Evolutionary conservation across 2,329 filamentous ascomycete species (phyloP), one percentile per base, ranked within the genome.

Genomic region (Zasmidium citrigriseum): DNA sequence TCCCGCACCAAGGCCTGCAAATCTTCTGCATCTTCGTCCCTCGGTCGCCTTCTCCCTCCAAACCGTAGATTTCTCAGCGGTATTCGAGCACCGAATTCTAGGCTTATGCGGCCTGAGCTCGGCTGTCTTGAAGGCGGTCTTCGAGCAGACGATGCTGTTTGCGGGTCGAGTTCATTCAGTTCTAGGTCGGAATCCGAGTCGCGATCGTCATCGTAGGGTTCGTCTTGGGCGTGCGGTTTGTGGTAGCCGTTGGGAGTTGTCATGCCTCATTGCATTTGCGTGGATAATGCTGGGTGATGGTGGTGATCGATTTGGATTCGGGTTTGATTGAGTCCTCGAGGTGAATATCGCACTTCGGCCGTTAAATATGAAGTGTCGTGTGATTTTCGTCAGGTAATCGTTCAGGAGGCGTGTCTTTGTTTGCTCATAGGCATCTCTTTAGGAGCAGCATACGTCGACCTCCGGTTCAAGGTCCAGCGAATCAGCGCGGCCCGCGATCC

Each of bases 101-200:
- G 62, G 58, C 68, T 69, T 45, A 56, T 58, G 58, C 66, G 64
- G 41, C 58, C 56, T 21, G 63, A 55, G 46, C 61, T 60, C 11
- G 60, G 54, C 47, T 59, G 50, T 54, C 55, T 45, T n/a, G 59
- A 59, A 46, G 55, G 38, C 9, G 55, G 27, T 47, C 22, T 57
- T 12, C 52, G 38, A 61, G 46, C 67, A 62, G 58, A 49, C 21
- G 59, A 25, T 21, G 57, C 71, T 71, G 55, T 67, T 18, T 67
- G 68, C 21, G 90, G 89, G 71, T 93, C 89, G 65, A 95, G 86
- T 79, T 93, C 90, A 70, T 91, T 83, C 66, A 91, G 82, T 68
- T 93, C 89, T 69, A 95, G 81, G 63, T 90, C 88, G 67, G 88
- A 84, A 72, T 93, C 89, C 51, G 88, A 90, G 73, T 93, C 89